Evolutionary conservation across 306 rosid genomes (phyloP), one percentile per base, ranked within the genome.

Genomic region (Vicia faba): DNA sequence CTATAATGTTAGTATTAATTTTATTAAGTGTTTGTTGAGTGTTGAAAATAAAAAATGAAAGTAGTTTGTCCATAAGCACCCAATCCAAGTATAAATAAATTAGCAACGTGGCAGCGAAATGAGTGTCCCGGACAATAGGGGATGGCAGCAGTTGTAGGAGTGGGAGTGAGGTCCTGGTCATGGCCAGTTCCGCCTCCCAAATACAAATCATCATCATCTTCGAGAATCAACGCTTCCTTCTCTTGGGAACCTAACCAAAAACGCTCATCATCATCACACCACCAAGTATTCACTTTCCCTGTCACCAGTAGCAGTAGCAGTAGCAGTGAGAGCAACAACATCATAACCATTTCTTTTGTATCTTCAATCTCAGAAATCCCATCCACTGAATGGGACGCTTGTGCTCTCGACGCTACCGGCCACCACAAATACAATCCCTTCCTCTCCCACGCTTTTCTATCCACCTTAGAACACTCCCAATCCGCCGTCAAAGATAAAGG

Each of bases 401-500:
- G 96, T 67, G 73, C 87, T 64, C 25, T 78, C 53, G 96, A 92
- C 71, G 78, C 86, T 0, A 83, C 84, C 0, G 92, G 95, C 73
- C 85, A 23, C 82, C 80, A 82, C 44, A 87, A 83, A 20, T 84
- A 56, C 60, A 92, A 92, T 66, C 98, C 98, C 35, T 89, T 89
- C 83, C 83, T 92, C 38, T 63, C 84, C 9, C 92, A 92, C 54
- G 92, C 83, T 19, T 92, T 92, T 59, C 79, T 92, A 28, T 92
- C 96, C 0, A 72, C 82, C 75, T 84, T 92, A 35, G 98, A 92
- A 55, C 73, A 68, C 68, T 78, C 98, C 1, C 84, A 79, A 51
- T 86, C 79, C 57, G 91, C 96, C 0, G 87, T 79, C 51, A 84
- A 79, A 86, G 88, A 89, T 72, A 92, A 95, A 8, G 96, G 98